phyloP scores from a whole-genome alignment of 2,329 filamentous ascomycete species.

The Aureobasidium sp. region DNA sequence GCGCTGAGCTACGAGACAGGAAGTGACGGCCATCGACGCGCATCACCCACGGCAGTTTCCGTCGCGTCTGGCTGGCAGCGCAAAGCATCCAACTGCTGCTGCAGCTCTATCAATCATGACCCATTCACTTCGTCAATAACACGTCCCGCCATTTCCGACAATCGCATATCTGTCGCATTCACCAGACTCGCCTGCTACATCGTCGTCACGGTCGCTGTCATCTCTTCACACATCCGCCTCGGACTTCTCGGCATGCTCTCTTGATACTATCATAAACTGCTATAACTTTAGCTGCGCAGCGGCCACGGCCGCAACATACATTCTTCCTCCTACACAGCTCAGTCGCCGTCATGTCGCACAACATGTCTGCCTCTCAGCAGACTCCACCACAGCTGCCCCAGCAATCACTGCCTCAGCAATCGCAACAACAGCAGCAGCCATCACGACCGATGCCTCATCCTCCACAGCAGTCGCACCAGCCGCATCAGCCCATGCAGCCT shows the following conservation, averaged over 20 bases:
- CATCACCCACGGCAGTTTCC: background rate
- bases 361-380: constrained; percentile 14
- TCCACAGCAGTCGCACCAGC: background rate
- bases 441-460: background rate
- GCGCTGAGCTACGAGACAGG: background rate
- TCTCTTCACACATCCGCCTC: background rate
- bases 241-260: constrained; percentile 1
- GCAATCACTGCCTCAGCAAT: constrained; percentile 9
- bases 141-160: background rate
- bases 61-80: background rate
- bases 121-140: background rate
- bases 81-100: background rate
- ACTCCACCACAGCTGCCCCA: constrained; percentile 22
- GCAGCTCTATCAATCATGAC: background rate
- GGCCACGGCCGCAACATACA: constrained; percentile 1
- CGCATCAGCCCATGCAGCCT: constrained; percentile 21
- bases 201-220: background rate
- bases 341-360: constrained; percentile 17
- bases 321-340: background rate
- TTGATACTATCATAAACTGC: background rate
- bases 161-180: background rate
- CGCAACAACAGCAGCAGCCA: background rate
- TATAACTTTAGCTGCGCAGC: constrained; percentile 3
- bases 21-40: background rate
- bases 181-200: background rate